phyloP scores from a whole-genome alignment of 73 alveolate species.

The Stentor roeselii region DNA sequence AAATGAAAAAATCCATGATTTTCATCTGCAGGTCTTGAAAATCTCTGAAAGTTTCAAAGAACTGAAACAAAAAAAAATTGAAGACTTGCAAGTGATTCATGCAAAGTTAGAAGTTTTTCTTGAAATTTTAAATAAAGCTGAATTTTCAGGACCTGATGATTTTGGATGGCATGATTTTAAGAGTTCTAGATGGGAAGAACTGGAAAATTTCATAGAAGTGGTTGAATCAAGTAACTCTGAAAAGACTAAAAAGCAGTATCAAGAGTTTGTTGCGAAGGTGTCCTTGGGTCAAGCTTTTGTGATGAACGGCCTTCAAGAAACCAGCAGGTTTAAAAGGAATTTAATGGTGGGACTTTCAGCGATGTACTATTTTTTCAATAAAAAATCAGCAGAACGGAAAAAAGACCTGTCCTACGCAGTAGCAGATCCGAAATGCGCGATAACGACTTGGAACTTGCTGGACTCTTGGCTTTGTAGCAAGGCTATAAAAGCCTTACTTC shows the following conservation, averaged over 20 bases:
- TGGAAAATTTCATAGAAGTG: background rate
- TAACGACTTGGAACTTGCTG: background rate
- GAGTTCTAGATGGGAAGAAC: background rate
- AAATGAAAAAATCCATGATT: too few species aligned
- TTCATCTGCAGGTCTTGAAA: too few species aligned
- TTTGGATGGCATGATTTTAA: background rate
- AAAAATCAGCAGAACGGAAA: slow-evolving; percentile 9
- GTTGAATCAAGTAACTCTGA: background rate
- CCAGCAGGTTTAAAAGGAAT: background rate
- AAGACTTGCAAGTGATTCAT: too few species aligned
- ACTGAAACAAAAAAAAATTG: too few species aligned
- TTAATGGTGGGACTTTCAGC: background rate
- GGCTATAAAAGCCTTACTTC: background rate
- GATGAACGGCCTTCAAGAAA: background rate
- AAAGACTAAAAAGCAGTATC: background rate
- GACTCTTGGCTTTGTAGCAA: slow-evolving; percentile 6
- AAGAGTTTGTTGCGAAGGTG: background rate
- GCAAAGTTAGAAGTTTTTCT: too few species aligned
- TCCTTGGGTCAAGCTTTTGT: slow-evolving; percentile 9
- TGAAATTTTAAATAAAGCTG: too few species aligned
- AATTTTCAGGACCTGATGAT: too few species aligned
- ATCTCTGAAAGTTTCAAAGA: too few species aligned
- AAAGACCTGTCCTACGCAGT: background rate
- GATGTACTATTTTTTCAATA: background rate
- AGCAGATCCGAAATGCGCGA: background rate